Base-by-base conservation (phyloP, 805 yeast species). In the Groenewaldozyma tartarivorans region DNA sequence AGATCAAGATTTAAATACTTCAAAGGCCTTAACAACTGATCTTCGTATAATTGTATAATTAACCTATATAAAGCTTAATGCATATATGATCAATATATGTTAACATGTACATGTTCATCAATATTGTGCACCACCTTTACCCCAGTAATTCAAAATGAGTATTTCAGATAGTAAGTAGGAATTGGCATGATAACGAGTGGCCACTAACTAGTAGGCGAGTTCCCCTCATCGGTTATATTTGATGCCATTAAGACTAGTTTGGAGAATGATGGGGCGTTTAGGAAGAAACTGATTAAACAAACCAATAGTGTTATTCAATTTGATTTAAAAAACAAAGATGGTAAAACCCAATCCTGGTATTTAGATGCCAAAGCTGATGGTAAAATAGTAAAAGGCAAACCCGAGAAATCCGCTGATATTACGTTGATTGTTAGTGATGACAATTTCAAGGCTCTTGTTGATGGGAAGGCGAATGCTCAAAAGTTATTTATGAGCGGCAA, bases 381-480 rank as follows among this genome's bases (percentile, higher is more conserved):
- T 38, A 55, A 52, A 31, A 72, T 68, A 34, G 70, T 69, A 22
- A 60, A 67, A 40, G 72, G 72, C 33, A 56, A 58, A 32, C 72
- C 74, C 57, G 55, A 49, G 35, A 60, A 56, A 45, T n/a, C n/a
- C n/a, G 66, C 76, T 15, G 94, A 84, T 52, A 77, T 84, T 51
- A 77, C 71, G 42, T 74, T 84, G 57, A 64, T 70, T 51, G 66
- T 82, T 51, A 66, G 64, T 45, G 95, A 84, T 55, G 71, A 72
- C 42, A 82, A 81, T 60, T 77, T 85, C 52, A 78, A 71, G 51
- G 76, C 72, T 58, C 72, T 85, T 51, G 81, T 81, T 40, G 65
- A 68, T 46, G 94, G 94, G 47, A 81, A 83, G 69, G 77, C 86
- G 48, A 80, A 79, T 61, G 85, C 94, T 36, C 94, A 85, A 64